phyloP scores from a whole-genome alignment of 176 grass and related monocot species.

The Oryza nivara region DNA sequence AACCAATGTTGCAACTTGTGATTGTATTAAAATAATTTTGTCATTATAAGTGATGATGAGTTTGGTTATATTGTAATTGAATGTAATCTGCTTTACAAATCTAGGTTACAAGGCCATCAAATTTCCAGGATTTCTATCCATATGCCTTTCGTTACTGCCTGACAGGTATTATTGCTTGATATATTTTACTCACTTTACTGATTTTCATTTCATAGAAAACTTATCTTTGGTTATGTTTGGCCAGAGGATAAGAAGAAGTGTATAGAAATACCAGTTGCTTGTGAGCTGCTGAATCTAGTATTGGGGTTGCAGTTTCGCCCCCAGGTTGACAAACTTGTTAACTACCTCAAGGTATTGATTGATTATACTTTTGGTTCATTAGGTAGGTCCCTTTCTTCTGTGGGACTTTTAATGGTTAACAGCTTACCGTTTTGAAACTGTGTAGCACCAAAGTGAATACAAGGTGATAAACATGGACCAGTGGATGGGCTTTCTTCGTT shows the following conservation, averaged over 20 bases:
- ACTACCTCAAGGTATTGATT: conserved; percentile 82
- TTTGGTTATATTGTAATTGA: conserved; percentile 26
- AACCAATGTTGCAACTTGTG: conserved; percentile 16
- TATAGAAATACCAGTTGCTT: conserved; percentile 89
- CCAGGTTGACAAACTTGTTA: conserved; percentile 83
- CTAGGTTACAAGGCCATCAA: conserved; percentile 82
- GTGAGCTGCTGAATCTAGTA: conserved; percentile 87
- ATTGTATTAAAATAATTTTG: conserved; percentile 22
- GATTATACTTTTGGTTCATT: neutral
- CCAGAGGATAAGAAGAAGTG: conserved; percentile 98
- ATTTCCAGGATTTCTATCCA: conserved; percentile 91
- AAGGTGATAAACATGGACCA: conserved; percentile 99
- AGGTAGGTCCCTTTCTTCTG: conserved; percentile 18
- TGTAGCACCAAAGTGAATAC: conserved; percentile 88
- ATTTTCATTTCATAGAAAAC: conserved; percentile 30
- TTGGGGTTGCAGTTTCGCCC: conserved; percentile 72
- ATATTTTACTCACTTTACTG: neutral
- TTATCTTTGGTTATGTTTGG: conserved; percentile 41
- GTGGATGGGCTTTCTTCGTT: conserved; percentile 95
- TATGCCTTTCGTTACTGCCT: conserved; percentile 97
- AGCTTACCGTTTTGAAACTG: conserved; percentile 26
- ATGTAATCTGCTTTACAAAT: conserved; percentile 39
- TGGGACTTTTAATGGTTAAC: conserved; percentile 6
- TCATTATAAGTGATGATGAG: neutral
- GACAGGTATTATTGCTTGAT: conserved; percentile 68